Percentiles rank a stretch among this genome's conserved stretches.
Conservation (phyloP, 1,284 basidiomycete species). For the Marasmius tenuissimus region DNA sequence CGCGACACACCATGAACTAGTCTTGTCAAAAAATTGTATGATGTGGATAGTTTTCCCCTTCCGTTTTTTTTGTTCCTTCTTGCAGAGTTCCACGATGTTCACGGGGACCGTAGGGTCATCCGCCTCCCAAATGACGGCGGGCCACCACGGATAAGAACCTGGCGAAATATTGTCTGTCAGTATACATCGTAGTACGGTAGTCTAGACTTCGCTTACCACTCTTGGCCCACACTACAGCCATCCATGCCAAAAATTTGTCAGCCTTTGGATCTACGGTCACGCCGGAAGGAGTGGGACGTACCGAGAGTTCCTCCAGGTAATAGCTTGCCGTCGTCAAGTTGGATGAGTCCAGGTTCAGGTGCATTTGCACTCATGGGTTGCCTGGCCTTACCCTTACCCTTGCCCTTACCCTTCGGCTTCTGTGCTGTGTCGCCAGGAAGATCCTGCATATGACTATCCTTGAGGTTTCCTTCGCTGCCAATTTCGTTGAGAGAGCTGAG, state of each 20-base stretch:
- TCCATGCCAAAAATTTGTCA: conserved; percentile 6
- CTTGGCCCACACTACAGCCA: conserved; percentile 64
- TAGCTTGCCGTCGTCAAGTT: conserved; percentile 27
- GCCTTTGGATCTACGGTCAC: not conserved
- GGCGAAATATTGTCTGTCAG: not conserved
- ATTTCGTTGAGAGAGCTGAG: not conserved
- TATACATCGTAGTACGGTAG: not conserved
- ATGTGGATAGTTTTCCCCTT: conserved; percentile 42
- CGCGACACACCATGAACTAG: conserved; percentile 53
- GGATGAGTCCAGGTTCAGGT: not conserved
- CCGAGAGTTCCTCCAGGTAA: conserved; percentile 55
- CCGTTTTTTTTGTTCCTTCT: conserved; percentile 24
- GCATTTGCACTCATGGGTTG: not conserved
- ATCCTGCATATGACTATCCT: conserved; percentile 2
- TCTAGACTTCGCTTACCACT: conserved; percentile 40
- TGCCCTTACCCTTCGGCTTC: conserved; percentile 20
- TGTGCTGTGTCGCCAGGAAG: too few relatives aligned
- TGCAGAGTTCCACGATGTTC: conserved; percentile 35
- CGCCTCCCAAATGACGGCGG: conserved; percentile 56
- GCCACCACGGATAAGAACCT: conserved; percentile 70
- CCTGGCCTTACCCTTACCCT: not conserved
- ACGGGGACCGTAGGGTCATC: conserved; percentile 52
- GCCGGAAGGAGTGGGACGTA: conserved; percentile 24
- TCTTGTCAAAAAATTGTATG: conserved; percentile 69
- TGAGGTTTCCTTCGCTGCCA: not conserved